Conservation (phyloP, 345 rosid species). For the Salix suchowensis region DNA sequence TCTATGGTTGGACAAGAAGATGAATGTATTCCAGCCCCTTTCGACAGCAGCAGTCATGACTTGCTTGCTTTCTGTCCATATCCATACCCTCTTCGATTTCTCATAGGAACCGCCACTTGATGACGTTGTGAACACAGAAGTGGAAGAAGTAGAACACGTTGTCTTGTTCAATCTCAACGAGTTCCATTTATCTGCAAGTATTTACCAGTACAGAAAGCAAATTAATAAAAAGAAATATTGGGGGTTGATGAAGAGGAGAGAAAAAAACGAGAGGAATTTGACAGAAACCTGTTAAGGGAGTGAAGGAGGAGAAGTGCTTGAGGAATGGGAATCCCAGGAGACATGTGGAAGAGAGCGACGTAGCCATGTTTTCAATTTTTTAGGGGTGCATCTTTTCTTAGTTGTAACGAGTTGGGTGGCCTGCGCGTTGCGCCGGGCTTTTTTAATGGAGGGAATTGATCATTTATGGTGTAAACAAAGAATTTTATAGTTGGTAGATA, state of each 20-base stretch:
- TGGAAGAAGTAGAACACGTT: constrained; percentile 27
- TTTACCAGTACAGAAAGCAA: background rate
- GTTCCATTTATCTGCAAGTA: constrained; percentile 26
- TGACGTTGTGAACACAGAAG: constrained; percentile 12
- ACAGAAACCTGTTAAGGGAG: constrained; percentile 10
- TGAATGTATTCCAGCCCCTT: constrained; percentile 87
- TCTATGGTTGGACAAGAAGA: constrained; percentile 41
- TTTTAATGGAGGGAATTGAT: no score
- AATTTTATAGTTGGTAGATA: no score
- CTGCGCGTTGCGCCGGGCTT: no score
- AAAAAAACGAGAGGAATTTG: background rate
- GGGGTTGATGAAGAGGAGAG: background rate
- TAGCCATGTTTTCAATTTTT: background rate
- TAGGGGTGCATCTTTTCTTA: no score
- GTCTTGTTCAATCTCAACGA: constrained; percentile 15
- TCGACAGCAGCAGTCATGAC: constrained; percentile 82
- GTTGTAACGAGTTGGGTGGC: no score
- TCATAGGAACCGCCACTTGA: constrained; percentile 17
- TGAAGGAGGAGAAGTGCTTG: background rate
- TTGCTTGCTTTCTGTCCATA: constrained; percentile 68
- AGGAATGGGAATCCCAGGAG: constrained; percentile 1
- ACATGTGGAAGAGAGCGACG: background rate
- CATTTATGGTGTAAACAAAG: no score
- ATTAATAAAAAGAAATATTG: background rate
- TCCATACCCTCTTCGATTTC: constrained; percentile 63